phyloP scores from a whole-genome alignment of 768 basidiomycete species.

The Boletus sensibilis region DNA sequence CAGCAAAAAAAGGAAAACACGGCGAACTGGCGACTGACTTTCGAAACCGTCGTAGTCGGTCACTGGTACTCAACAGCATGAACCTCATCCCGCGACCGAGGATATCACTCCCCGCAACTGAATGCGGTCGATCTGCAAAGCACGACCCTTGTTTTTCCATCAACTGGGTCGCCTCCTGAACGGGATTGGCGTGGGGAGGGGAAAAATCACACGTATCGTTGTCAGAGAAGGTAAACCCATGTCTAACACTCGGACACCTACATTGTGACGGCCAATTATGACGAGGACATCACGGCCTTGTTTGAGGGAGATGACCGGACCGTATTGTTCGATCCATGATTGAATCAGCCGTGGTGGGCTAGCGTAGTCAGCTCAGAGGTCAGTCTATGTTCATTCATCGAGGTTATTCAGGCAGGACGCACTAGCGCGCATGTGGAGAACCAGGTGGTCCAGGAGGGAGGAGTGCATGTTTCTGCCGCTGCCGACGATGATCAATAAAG shows the following conservation, averaged over 20 bases:
- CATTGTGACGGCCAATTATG: constrained; percentile 26
- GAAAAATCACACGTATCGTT: too few relatives aligned
- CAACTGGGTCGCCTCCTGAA: constrained; percentile 48
- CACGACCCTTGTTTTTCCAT: constrained; percentile 59
- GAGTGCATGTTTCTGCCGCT: constrained; percentile 7
- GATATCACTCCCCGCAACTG: constrained; percentile 55
- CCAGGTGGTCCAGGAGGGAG: constrained; percentile 23
- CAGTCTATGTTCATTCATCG: neutral
- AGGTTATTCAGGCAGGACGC: neutral
- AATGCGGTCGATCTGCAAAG: constrained; percentile 50
- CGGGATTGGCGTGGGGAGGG: neutral
- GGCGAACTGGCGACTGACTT: constrained; percentile 33
- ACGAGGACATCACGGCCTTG: constrained; percentile 28
- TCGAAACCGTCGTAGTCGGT: constrained; percentile 57
- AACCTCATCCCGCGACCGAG: constrained; percentile 59
- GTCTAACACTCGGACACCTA: neutral
- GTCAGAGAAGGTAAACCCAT: neutral
- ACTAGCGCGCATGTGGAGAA: constrained; percentile 23
- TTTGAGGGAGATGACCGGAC: constrained; percentile 25
- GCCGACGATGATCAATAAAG: constrained; percentile 4
- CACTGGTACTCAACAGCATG: constrained; percentile 50
- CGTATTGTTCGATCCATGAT: constrained; percentile 28
- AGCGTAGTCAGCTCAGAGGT: neutral
- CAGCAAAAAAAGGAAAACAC: neutral
- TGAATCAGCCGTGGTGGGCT: constrained; percentile 21